Evolutionary conservation across 108 stramenopile genomes (phyloP), one percentile per base, ranked within the genome.

Genomic region (Nitzschia sp.): DNA sequence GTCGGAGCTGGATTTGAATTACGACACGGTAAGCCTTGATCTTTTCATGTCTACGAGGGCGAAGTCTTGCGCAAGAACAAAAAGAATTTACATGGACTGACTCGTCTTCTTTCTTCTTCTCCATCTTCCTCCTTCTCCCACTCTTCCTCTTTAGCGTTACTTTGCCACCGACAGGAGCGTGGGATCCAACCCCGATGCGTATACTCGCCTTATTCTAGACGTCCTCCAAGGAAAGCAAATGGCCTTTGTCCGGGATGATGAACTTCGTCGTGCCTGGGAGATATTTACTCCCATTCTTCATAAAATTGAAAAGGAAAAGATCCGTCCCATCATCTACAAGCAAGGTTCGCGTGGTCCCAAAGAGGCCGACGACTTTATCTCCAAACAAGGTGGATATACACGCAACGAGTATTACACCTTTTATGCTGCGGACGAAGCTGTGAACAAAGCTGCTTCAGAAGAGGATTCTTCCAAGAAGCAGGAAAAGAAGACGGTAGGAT

Each of bases 211-310:
- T 6, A 85, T 99, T 30, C 82, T 99, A 19, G 98, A 99, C 58
- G 96, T 97, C 9, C 76, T 99, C 2, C 87, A 90, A 16, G 97
- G 97, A 8, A 80, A 85, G 28, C 93, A 94, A 56, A 83, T 86
- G 5, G 88, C 93, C 23, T 99, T 99, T 78, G 98, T 99, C 5
- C 85, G 97, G 25, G 88, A 90, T 34, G 98, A 99, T 69, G 98
- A 99, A 77, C 90, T 99, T 13, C 79, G 83, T 13, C 76, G 91
- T 27, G 82, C 95, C 28, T 99, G 98, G 97, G 88, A 95, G 41
- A 94, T 99, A 23, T 98, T 97, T 64, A 96, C 96, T 19, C 97
- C 97, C 6, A 69, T 98, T 5, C 71, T 99, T 6, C 89, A 97
- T 53, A 61, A 71, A 47, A 94, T 99, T 62, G 97, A 98, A 25